Evolutionary conservation across 2,329 filamentous ascomycete genomes (phyloP).

Genomic region (Epicoccum nigrum): DNA sequence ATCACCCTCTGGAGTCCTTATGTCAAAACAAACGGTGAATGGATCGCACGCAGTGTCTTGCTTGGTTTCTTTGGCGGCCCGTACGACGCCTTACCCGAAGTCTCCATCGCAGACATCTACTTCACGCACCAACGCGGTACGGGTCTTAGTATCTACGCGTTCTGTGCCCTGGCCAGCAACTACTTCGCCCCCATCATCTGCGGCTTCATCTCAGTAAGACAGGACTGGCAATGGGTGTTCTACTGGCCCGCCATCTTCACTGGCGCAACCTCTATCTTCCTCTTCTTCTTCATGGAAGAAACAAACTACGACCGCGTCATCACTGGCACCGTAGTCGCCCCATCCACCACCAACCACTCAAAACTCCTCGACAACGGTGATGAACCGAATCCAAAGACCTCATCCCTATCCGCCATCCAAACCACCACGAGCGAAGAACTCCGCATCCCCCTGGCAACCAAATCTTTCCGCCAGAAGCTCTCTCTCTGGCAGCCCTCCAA

Average conservation of each 20-base stretch:
- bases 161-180: slow-evolving; percentile 43
- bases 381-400: slow-evolving; percentile 1
- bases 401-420: slow-evolving; percentile 23
- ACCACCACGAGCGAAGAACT: slow-evolving; percentile 20
- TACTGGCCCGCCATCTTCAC: slow-evolving; percentile 63
- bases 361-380: background rate
- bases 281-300: slow-evolving; percentile 67
- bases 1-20: slow-evolving; percentile 54
- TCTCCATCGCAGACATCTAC: slow-evolving; percentile 53
- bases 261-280: slow-evolving; percentile 56
- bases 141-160: slow-evolving; percentile 42
- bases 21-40: slow-evolving; percentile 53
- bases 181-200: slow-evolving; percentile 47
- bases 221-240: slow-evolving; percentile 47
- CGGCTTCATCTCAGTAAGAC: slow-evolving; percentile 45
- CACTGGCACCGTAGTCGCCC: slow-evolving; percentile 13
- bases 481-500: slow-evolving; percentile 30
- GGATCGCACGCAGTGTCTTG: slow-evolving; percentile 55
- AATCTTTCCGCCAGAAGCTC: slow-evolving; percentile 28
- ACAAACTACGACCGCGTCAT: slow-evolving; percentile 59
- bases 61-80: slow-evolving; percentile 57
- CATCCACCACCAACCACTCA: background rate
- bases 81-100: slow-evolving; percentile 57
- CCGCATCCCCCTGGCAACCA: slow-evolving; percentile 10
- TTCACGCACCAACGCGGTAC: slow-evolving; percentile 44